A percentile compares a stretch with the other conserved stretches of the same genome.
phyloP scores from a whole-genome alignment of 352 stramenopile genomes.

The Thalassiosira livingstoniorum region DNA sequence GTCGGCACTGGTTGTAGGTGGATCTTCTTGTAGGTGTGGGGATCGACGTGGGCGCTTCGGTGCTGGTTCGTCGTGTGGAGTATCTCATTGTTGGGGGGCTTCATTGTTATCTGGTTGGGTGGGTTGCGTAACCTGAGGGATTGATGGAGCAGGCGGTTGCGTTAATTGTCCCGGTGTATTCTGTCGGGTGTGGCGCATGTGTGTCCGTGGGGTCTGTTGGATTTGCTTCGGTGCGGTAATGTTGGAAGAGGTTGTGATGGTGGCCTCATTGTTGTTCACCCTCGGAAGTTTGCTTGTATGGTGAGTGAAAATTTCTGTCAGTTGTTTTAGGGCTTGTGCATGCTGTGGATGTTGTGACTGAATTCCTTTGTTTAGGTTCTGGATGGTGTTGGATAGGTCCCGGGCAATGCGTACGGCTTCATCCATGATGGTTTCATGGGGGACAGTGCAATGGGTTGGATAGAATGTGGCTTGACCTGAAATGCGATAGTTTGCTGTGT shows the following conservation, averaged over 20 bases:
- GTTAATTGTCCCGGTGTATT: not conserved
- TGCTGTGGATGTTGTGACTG: not conserved
- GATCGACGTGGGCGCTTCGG: not conserved
- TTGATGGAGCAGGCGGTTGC: not conserved
- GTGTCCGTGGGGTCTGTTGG: not conserved
- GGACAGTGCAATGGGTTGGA: not conserved
- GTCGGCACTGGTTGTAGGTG: not conserved
- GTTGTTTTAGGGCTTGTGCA: not conserved
- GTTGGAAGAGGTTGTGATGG: not conserved
- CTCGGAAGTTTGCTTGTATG: not conserved
- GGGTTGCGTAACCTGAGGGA: no score
- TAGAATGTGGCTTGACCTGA: conserved; percentile 3
- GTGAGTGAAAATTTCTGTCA: not conserved
- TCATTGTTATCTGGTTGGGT: no score
- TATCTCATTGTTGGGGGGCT: no score
- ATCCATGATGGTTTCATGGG: not conserved
- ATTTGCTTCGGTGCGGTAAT: not conserved
- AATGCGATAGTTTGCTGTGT: conserved; percentile 27
- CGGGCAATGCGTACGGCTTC: not conserved
- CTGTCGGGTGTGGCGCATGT: not conserved
- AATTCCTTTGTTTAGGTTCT: not conserved
- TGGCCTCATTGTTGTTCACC: not conserved
- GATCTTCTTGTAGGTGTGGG: not conserved
- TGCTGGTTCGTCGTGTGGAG: not conserved
- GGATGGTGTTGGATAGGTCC: not conserved